These are phyloP conservation scores for Bauhinia variegata DNA, from an alignment of 306 rosid genomes.

Conservation along the genomic window DNA sequence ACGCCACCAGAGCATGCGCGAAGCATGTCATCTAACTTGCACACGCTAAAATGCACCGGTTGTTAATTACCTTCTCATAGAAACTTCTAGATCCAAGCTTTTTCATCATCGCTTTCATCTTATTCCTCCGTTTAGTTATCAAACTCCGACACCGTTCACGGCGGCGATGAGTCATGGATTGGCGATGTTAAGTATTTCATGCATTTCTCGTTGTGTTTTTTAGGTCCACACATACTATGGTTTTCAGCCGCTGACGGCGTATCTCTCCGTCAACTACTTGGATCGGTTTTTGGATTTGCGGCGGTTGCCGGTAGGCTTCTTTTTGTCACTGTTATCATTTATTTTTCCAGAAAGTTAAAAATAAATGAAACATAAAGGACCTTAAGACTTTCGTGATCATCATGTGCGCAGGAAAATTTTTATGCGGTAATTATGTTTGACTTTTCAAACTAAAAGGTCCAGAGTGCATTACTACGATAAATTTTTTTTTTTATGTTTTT, in stretches of 20 bases:
- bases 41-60: slow-evolving; percentile 27
- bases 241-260: slow-evolving; percentile 91
- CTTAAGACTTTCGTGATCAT: slow-evolving; percentile 6
- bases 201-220: background rate
- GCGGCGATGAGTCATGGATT: slow-evolving; percentile 10
- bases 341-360: slow-evolving; percentile 14
- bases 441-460: slow-evolving; percentile 45
- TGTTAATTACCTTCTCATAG: slow-evolving; percentile 9
- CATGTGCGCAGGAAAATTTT: slow-evolving; percentile 21
- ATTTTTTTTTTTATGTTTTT: background rate
- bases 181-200: background rate
- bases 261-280: slow-evolving; percentile 91
- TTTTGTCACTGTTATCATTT: background rate
- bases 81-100: slow-evolving; percentile 39
- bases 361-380: background rate
- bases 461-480: slow-evolving; percentile 1
- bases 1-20: slow-evolving; percentile 34
- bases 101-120: background rate
- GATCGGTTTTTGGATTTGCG: slow-evolving; percentile 86
- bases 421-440: slow-evolving; percentile 50
- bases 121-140: background rate
- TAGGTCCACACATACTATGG: slow-evolving; percentile 76
- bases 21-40: slow-evolving; percentile 5
- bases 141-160: slow-evolving; percentile 4
- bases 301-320: slow-evolving; percentile 76